Base-by-base conservation (phyloP, 306 rosid species). In the Fagus sylvatica region DNA sequence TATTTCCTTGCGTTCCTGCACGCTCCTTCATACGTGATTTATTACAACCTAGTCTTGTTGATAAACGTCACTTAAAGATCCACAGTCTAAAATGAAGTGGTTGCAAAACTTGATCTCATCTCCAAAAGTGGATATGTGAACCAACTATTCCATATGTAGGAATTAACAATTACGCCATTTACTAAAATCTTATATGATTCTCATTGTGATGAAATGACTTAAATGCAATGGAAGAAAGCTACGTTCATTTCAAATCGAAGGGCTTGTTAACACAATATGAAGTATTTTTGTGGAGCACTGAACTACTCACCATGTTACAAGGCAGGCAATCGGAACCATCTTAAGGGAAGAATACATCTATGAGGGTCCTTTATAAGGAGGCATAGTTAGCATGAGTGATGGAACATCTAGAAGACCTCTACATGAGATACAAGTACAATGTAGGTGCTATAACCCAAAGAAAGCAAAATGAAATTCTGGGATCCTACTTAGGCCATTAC, bases 401-500 rank as follows among this genome's bases (percentile, higher is more conserved):
- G 51, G 51, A 46, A 46, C 51, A 46, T 46, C 51, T 13, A 46
- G 51, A 46, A 46, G 15, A 46, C 51, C 51, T 46, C 51, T 46
- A 10, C 51, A 46, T 46, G 15, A 13, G 51, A 46, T 46, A 10
- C 15, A 46, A 46, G 51, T 46, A 46, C 51, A 46, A 46, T 46
- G 15, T 10, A 46, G 15, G 15, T 46, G 51, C 51, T 13, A 46
- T 46, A 4, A 10, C 51, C 11, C 51, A 46, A 46, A 46, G 51
- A 46, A 4, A 61, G 32, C 42, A 61, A 33, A 1, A 33, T 5
- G 1, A 15, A 61, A 34, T 15, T 6, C 69, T 32, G 3, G 17
- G 34, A 62, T 56, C 53, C 74, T 43, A 48, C 48, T 61, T 57
- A 56, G 10, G 78, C 60, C 79, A 74, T 51, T 46, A 57, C 83